Percentiles rank a stretch among this genome's conserved stretches.
Evolutionary conservation across 495 filamentous ascomycete genomes (phyloP).

Genomic region (Tuber aestivum): DNA sequence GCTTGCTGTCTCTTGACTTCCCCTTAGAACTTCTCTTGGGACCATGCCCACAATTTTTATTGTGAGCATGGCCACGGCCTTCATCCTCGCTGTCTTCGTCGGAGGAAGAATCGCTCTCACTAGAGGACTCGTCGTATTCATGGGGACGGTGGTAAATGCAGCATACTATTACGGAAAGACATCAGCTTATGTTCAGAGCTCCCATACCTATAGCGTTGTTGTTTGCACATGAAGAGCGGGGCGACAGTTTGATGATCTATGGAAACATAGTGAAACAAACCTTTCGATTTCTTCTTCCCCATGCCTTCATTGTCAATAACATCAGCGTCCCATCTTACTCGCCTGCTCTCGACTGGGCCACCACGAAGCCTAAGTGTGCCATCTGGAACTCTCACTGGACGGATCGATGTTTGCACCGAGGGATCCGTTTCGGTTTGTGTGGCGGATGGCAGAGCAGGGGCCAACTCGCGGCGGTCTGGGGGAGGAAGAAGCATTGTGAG

Average conservation of each 20-base stretch:
- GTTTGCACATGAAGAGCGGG: not conserved
- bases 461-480: constrained; percentile 35
- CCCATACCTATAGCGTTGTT: not conserved
- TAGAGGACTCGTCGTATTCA: constrained; percentile 76
- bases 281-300: constrained; percentile 90
- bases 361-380: constrained; percentile 40
- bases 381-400: constrained; percentile 36
- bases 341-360: constrained; percentile 43
- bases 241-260: not conserved
- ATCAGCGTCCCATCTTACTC: constrained; percentile 85
- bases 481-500: constrained; percentile 38
- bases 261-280: constrained; percentile 46
- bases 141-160: constrained; percentile 93
- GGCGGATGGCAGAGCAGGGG: constrained; percentile 26
- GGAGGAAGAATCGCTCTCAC: constrained; percentile 59
- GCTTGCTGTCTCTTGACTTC: constrained; percentile 46
- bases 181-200: constrained; percentile 12
- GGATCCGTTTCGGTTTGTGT: constrained; percentile 36
- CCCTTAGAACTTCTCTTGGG: constrained; percentile 45
- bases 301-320: constrained; percentile 96
- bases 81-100: constrained; percentile 54
- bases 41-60: constrained; percentile 45
- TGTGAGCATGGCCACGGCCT: constrained; percentile 44
- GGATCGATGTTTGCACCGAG: constrained; percentile 28
- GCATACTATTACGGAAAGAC: constrained; percentile 59